phyloP scores from a whole-genome alignment of 225 moss, liverwort and hornwort genomes.

The Pseudisothecium myosuroides region DNA sequence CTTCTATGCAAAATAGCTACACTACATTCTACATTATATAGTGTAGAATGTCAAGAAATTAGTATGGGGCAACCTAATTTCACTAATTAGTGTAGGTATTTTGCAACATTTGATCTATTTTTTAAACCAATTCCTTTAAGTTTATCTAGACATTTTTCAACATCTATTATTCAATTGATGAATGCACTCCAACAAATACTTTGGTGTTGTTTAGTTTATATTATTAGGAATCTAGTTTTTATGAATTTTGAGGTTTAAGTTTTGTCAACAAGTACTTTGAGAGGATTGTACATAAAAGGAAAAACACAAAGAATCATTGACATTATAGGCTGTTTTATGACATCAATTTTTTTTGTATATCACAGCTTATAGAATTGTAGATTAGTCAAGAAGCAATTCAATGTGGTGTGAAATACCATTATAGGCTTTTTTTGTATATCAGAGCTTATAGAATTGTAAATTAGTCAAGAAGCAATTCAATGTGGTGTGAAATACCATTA shows the following conservation, averaged over 20 bases:
- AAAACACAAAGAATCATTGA: not conserved
- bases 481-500: too few species aligned
- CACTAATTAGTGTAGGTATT: not conserved
- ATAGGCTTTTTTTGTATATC: too few species aligned
- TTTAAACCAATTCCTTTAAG: not conserved
- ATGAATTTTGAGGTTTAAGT: not conserved
- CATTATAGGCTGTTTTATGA: fast-evolving
- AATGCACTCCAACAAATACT: not conserved
- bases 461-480: too few species aligned
- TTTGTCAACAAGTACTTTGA: not conserved
- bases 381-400: too few species aligned
- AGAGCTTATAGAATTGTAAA: too few species aligned
- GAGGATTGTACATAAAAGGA: not conserved
- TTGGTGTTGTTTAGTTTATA: not conserved
- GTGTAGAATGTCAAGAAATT: too few species aligned
- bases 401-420: too few species aligned
- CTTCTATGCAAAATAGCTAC: too few species aligned
- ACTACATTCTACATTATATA: too few species aligned
- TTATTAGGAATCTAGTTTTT: not conserved
- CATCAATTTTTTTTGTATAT: not conserved
- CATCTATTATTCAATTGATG: not conserved
- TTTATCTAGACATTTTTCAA: not conserved
- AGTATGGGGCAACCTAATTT: too few species aligned
- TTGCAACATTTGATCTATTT: not conserved
- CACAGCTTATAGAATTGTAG: too few species aligned